Evolutionary conservation across 805 yeast species (phyloP).

Genomic region (Candida nemodendra): DNA sequence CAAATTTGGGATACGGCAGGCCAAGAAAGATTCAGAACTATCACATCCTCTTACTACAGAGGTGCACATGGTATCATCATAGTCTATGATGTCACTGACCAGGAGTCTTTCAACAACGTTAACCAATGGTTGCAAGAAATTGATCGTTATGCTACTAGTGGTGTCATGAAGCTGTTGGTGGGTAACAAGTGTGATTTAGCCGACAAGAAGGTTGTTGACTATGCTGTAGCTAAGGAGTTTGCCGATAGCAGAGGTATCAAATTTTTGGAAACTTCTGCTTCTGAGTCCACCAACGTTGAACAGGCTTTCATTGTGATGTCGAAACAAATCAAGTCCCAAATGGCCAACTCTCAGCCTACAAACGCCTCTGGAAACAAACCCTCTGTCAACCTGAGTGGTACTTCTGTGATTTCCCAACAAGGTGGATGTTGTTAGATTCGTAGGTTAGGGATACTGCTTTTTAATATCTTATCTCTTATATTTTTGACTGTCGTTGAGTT

Average conservation of each 20-base stretch:
- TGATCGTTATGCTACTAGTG: slow-evolving; percentile 97
- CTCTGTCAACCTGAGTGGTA: slow-evolving; percentile 72
- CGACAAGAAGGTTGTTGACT: slow-evolving; percentile 93
- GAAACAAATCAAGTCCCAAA: slow-evolving; percentile 93
- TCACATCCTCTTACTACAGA: slow-evolving; percentile 94
- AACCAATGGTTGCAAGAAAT: slow-evolving; percentile 99
- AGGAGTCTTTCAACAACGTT: slow-evolving; percentile 92
- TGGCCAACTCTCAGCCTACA: slow-evolving; percentile 63
- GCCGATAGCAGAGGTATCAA: slow-evolving; percentile 95
- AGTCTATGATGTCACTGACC: slow-evolving; percentile 97
- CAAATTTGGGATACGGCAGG: slow-evolving; percentile 99
- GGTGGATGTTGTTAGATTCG: slow-evolving; percentile 47
- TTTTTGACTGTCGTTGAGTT: slow-evolving; percentile 1
- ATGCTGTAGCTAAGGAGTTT: slow-evolving; percentile 94
- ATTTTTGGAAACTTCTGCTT: slow-evolving; percentile 93
- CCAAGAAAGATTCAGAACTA: slow-evolving; percentile 96
- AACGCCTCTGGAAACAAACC: slow-evolving; percentile 46
- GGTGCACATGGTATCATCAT: slow-evolving; percentile 99
- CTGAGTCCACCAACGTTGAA: slow-evolving; percentile 93
- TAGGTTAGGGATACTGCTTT: background rate
- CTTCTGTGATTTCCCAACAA: slow-evolving; percentile 46
- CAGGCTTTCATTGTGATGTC: slow-evolving; percentile 99
- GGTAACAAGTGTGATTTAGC: slow-evolving; percentile 95
- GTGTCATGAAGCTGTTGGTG: slow-evolving; percentile 91
- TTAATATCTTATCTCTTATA: background rate